Percentiles rank a stretch among this genome's conserved stretches.
These are phyloP conservation scores for Craterostigma plantagineum DNA, from an alignment of 257 asterid species.

Conservation along the genomic window DNA sequence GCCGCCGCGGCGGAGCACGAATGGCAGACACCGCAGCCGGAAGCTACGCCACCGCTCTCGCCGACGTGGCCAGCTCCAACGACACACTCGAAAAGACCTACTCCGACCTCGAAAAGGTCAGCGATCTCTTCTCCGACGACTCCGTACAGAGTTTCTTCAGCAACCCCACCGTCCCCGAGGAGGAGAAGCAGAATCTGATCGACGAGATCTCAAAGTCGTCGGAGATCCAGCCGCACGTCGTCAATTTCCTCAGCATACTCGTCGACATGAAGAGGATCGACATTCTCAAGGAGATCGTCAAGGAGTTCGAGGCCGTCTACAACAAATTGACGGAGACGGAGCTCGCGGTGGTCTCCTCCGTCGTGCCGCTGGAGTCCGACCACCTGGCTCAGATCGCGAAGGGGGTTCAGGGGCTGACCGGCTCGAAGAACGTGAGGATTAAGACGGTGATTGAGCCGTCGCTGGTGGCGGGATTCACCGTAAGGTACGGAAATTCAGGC, in stretches of 20 bases:
- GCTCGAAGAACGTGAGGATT: conserved; percentile 53
- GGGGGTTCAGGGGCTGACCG: conserved; percentile 58
- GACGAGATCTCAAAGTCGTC: conserved; percentile 35
- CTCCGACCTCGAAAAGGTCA: conserved; percentile 52
- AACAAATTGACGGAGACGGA: conserved; percentile 45
- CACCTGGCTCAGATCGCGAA: conserved; percentile 75
- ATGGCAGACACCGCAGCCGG: conserved; percentile 49
- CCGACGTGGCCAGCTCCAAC: conserved; percentile 55
- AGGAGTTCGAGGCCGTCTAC: conserved; percentile 48
- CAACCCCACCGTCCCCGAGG: conserved; percentile 29
- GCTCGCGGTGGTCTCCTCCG: conserved; percentile 59
- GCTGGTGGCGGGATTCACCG: conserved; percentile 75
- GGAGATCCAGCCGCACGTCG: conserved; percentile 48
- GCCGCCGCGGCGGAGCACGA: conserved; percentile 24
- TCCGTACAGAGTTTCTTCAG: conserved; percentile 27
- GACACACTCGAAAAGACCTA: conserved; percentile 22
- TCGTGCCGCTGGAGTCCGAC: conserved; percentile 58
- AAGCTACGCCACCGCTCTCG: conserved; percentile 69
- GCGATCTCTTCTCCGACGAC: conserved; percentile 33
- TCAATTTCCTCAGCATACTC: conserved; percentile 49
- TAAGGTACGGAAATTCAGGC: conserved; percentile 49
- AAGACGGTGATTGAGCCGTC: conserved; percentile 53
- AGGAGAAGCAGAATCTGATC: conserved; percentile 22
- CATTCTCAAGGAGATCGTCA: conserved; percentile 32
- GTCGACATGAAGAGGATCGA: conserved; percentile 59